Base-by-base conservation (phyloP, 306 rosid species). In the Lotus japonicus region DNA sequence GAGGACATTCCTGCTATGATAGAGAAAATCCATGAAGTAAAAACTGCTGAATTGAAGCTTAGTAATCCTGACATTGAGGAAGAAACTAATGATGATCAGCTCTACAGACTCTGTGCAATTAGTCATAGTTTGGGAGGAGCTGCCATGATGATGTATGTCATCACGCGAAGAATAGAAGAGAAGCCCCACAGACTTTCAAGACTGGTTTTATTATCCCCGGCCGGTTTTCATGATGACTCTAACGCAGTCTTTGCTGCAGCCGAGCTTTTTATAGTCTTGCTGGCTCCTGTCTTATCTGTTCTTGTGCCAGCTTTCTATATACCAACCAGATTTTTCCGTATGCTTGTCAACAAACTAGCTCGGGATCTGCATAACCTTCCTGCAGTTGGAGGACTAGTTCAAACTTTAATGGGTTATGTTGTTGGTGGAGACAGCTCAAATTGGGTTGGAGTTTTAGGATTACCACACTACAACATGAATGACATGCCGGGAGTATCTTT, bases 381-480 rank as follows among this genome's bases (percentile, higher is more conserved):
- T 38, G 97, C 97, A 0, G 95, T 89, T 55, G 95, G 98, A 56
- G 98, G 98, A 26, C 62, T 92, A 58, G 98, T 92, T 75, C 98
- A 92, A 77, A 92, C 94, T 12, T 36, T 92, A 14, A 88, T 92
- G 95, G 72, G 98, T 65, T 92, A 92, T 58, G 70, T 82, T 35
- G 91, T 83, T 49, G 98, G 98, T 5, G 98, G 98, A 17, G 98
- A 92, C 81, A 92, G 97, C 79, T 92, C 98, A 51, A 92, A 92
- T 62, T 92, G 98, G 98, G 92, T 92, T 26, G 98, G 98, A 11
- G 97, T 86, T 9, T 58, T 89, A 56, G 95, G 95, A 12, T 53
- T 88, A 43, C 96, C 98, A 4, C 98, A 92, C 79, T 92, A 92
- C 80, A 92, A 92, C 76, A 92, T 89, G 95, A 88, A 92, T 33